Evolutionary conservation across 352 stramenopile genomes (phyloP).

Genomic region (Globisporangium solare): DNA sequence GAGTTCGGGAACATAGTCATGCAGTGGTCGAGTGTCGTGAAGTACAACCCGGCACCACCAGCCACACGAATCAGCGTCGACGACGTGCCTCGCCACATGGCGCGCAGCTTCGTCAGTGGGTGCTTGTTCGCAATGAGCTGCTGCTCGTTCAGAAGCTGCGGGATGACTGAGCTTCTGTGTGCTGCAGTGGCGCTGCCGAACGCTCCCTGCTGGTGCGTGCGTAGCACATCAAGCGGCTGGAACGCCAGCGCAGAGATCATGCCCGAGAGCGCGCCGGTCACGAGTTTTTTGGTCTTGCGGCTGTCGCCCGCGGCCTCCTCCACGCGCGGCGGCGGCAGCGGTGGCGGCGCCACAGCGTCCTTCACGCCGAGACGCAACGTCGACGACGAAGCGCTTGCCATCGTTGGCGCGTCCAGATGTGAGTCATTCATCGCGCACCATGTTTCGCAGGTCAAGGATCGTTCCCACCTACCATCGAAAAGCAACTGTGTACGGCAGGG

Average conservation of each 20-base stretch:
- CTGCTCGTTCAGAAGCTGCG: constrained; percentile 8
- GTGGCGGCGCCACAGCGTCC: constrained; percentile 1
- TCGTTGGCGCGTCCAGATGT: background rate
- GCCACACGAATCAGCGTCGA: constrained; percentile 78
- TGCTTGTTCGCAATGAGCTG: constrained; percentile 15
- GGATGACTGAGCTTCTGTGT: constrained; percentile 1
- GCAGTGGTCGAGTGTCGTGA: constrained; percentile 71
- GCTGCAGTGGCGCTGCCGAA: constrained; percentile 31
- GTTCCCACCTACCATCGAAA: background rate
- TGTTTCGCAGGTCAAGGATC: background rate
- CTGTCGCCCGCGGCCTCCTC: constrained; percentile 12
- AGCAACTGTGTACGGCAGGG: background rate
- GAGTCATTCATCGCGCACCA: background rate
- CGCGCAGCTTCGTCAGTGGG: constrained; percentile 32
- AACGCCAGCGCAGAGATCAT: constrained; percentile 81
- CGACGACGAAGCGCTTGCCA: background rate
- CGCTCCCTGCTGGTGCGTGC: constrained; percentile 79
- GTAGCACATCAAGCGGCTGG: constrained; percentile 82
- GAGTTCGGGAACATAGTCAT: constrained; percentile 45
- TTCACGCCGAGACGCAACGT: background rate
- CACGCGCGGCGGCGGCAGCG: constrained; percentile 1
- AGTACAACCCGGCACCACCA: constrained; percentile 81
- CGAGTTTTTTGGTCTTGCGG: constrained; percentile 69
- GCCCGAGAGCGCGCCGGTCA: constrained; percentile 62
- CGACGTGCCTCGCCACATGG: constrained; percentile 82